Evolutionary conservation across 2,329 filamentous ascomycete species (phyloP), one percentile per base, ranked within the genome.

Genomic region (Exophiala sp.): DNA sequence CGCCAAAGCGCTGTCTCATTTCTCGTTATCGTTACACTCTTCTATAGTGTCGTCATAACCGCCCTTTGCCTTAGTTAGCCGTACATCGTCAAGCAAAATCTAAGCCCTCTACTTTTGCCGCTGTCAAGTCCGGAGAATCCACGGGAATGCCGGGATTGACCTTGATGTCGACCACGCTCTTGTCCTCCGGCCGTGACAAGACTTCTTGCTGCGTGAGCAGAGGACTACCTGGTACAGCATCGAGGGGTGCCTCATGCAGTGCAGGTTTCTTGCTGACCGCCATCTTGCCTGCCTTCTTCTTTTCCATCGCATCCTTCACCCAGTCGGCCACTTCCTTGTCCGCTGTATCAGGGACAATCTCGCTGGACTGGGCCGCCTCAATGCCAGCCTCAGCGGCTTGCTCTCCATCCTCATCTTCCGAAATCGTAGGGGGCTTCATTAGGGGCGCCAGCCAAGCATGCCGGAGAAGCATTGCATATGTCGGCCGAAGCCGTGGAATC

Each of bases 401-500:
- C 37, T 78, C 77, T 34, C 84, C 81, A 63, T 87, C 84, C 13
- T 79, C 79, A 62, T 82, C 83, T 66, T 88, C 83, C 0, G 77
- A 70, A 53, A 89, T 88, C 1, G 81, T 85, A n/a, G 81, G 77
- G 1, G 87, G 87, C 59, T 89, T 86, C 56, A 83, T 79, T 30
- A 95, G 74, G 1, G 80, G 76, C 7, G 81, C 77, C 3, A 98
- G 77, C 93, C 93, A 98, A 22, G 87, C 82, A 64, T 97, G 91
- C 62, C 88, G 82, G 9, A 98, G 77, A 3, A 98, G 79, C 76
- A 88, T 89, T 44, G 85, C 81, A 65, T 98, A 98, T 0, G 86
- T 93, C n/a, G 90, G 91, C n/a, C 93, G 82, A 52, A 94, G 80
- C 60, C 87, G 86, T 7, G 93, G 88, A 18, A 88, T 85, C 68